A percentile compares a stretch with the other conserved stretches of the same genome.
These are phyloP conservation scores for Udeniomyces megalosporus DNA, from an alignment of 768 basidiomycete species.

Conservation along the genomic window DNA sequence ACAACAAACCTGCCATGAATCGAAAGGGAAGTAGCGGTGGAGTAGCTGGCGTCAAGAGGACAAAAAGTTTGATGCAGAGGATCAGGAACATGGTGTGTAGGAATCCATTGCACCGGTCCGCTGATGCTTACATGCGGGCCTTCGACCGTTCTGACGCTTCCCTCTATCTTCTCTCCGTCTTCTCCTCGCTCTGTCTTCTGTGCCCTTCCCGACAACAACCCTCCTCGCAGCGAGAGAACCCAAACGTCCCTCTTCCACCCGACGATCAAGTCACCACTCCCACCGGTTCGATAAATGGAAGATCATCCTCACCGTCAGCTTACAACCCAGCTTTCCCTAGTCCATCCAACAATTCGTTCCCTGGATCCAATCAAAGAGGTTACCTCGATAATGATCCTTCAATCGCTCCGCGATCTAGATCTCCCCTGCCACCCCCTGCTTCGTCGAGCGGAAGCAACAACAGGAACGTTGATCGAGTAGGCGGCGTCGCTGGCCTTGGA, in stretches of 20 bases:
- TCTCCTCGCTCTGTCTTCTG: too few species aligned
- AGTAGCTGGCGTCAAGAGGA: slow-evolving; percentile 45
- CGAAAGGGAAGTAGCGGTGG: slow-evolving; percentile 22
- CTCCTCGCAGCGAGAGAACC: slow-evolving; percentile 15
- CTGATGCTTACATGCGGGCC: too few species aligned
- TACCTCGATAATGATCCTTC: not conserved
- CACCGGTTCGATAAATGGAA: not conserved
- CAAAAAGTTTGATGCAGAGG: slow-evolving; percentile 71
- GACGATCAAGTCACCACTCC: slow-evolving; percentile 2
- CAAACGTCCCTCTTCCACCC: slow-evolving; percentile 12
- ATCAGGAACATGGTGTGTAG: slow-evolving; percentile 52
- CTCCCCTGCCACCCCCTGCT: too few species aligned
- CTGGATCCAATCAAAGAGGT: not conserved
- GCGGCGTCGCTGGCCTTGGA: too few species aligned
- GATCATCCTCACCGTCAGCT: not conserved
- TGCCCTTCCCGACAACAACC: not conserved
- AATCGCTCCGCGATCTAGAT: not conserved
- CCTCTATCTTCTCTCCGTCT: not conserved
- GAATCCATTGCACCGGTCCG: not conserved
- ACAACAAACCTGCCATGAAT: slow-evolving; percentile 20
- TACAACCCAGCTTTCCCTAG: not conserved
- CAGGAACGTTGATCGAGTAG: too few species aligned
- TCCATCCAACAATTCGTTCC: slow-evolving; percentile 1
- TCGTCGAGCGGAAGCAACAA: too few species aligned
- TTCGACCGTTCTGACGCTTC: too few species aligned